Evolutionary conservation across 306 rosid species (phyloP).

Genomic region (Quercus dentata): DNA sequence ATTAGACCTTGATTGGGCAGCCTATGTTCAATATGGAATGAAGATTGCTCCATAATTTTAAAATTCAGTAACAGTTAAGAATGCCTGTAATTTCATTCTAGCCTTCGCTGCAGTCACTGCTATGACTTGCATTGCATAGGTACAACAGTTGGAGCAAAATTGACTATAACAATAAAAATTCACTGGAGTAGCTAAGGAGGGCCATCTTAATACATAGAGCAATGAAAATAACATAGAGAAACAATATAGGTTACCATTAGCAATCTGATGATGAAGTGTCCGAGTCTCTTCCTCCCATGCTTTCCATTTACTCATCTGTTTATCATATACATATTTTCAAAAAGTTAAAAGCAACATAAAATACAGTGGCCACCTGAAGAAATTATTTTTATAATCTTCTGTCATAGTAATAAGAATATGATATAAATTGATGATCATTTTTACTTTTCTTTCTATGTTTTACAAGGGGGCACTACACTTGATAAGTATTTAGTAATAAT

Average conservation of each 20-base stretch:
- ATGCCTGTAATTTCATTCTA: neutral
- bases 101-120: neutral
- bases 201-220: neutral
- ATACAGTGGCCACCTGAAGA: neutral
- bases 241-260: conserved; percentile 43
- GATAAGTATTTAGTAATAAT: too few species aligned
- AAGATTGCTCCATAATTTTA: neutral
- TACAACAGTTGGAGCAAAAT: neutral
- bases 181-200: neutral
- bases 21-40: neutral
- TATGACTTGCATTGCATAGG: neutral
- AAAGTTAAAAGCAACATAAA: neutral
- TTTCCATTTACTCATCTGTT: conserved; percentile 67
- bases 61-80: neutral
- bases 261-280: conserved; percentile 55
- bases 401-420: neutral
- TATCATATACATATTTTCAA: neutral
- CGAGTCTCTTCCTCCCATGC: conserved; percentile 69
- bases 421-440: neutral
- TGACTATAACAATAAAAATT: neutral
- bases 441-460: too few species aligned
- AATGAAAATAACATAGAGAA: neutral
- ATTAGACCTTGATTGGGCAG: neutral
- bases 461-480: too few species aligned
- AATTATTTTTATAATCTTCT: too few species aligned